Evolutionary conservation across 2,329 filamentous ascomycete genomes (phyloP), one percentile per base, ranked within the genome.

Genomic region (Monilinia aucupariae): DNA sequence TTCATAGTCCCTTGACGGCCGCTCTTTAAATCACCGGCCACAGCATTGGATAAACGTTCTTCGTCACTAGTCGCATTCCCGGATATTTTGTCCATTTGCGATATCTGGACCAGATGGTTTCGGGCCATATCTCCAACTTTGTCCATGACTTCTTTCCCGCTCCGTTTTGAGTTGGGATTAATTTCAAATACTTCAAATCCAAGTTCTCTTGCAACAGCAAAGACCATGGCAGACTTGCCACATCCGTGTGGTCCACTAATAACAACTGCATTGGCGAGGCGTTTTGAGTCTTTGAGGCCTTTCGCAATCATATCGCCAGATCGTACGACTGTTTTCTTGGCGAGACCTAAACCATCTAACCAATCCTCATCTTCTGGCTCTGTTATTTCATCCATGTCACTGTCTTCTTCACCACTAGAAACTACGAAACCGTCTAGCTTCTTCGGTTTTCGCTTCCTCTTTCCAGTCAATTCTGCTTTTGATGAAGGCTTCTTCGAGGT

Each of bases 181-280:
- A 99, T 92, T 75, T 99, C 94, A 68, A 99, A 99, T 1, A 99
- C 84, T 71, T 96, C 92, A 71, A 96, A 97, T 1, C 85, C 91
- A 20, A 97, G 81, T 75, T 99, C 93, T 71, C 90, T 93, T 5
- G 94, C 93, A 49, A 92, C 89, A 4, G 94, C 94, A 74, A 96
- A 92, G 0, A 97, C 89, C 1, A 92, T 86, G 7, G 96, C 92
- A 15, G 92, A 96, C 77, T 99, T 99, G 3, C 94, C 96, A 73
- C 89, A 93, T 0, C 94, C 94, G 68, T 90, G 82, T 3, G 93
- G 91, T 0, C 94, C 94, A 71, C 91, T 97, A 39, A 99, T 80
- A 9, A 99, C 78, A n/a, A 97, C 84, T 0, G 88, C 84, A 75
- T 97, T 97, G 58, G 82, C 81, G 39, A 88, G 73, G 54, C 82